A percentile compares a stretch with the other conserved stretches of the same genome.
Conservation (phyloP, 495 filamentous ascomycete species). For the Barbatosphaeria neglecta region DNA sequence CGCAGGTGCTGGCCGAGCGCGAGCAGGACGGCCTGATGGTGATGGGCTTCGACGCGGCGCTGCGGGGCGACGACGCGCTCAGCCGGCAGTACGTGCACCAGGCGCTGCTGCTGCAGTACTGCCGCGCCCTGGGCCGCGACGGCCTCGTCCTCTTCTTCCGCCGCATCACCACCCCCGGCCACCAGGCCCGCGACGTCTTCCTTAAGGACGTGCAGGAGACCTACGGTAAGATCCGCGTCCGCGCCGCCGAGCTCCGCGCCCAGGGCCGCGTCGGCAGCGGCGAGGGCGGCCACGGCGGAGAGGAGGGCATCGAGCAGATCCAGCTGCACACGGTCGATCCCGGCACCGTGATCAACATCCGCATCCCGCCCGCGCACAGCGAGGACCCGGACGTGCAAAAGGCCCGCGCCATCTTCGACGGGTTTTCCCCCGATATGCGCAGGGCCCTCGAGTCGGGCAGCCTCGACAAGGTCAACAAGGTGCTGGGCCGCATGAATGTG, state of each 20-base stretch:
- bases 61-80: conserved; percentile 61
- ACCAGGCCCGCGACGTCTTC: conserved; percentile 89
- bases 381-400: conserved; percentile 52
- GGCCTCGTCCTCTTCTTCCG: conserved; percentile 92
- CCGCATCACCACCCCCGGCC: conserved; percentile 80
- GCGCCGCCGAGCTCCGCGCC: conserved; percentile 63
- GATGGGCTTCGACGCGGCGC: conserved; percentile 78
- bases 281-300: conserved; percentile 39
- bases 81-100: conserved; percentile 90
- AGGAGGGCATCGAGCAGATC: conserved; percentile 81
- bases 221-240: conserved; percentile 65
- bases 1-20: conserved; percentile 65
- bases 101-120: conserved; percentile 86
- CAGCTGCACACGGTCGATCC: conserved; percentile 95
- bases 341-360: conserved; percentile 84
- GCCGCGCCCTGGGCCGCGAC: conserved; percentile 74
- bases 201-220: conserved; percentile 83
- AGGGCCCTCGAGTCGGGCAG: conserved; percentile 73
- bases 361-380: conserved; percentile 54
- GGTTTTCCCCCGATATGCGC: conserved; percentile 68
- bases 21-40: conserved; percentile 87
- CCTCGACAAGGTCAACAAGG: conserved; percentile 91
- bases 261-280: conserved; percentile 55
- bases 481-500: conserved; percentile 80
- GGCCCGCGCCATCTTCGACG: conserved; percentile 67